phyloP scores from a whole-genome alignment of 257 asterid genomes.

The Solanum virginianum region DNA sequence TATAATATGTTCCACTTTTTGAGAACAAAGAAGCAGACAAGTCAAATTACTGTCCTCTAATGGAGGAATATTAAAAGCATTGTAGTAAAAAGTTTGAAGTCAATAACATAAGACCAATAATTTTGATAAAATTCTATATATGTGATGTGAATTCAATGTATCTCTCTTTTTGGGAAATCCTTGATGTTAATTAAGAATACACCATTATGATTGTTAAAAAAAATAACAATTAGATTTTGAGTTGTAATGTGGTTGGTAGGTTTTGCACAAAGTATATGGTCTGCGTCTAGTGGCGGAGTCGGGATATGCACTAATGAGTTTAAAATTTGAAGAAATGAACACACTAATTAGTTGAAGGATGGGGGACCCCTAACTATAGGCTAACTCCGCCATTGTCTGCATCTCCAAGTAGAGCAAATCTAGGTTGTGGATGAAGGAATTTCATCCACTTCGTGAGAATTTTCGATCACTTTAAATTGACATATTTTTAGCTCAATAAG shows the following conservation, averaged over 20 bases:
- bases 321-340: no score
- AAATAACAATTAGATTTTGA: no score
- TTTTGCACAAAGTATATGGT: no score
- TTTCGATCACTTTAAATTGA: not conserved
- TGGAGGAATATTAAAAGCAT: not conserved
- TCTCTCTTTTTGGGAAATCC: not conserved
- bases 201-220: no score
- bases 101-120: not conserved
- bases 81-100: not conserved
- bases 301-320: no score
- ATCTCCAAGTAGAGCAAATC: no score
- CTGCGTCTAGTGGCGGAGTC: no score
- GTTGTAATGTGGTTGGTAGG: no score
- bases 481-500: not conserved
- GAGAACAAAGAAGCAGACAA: constrained; percentile 12
- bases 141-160: not conserved
- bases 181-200: not conserved
- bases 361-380: no score
- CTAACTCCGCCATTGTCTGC: no score
- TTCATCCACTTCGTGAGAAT: not conserved
- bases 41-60: not conserved
- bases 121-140: not conserved
- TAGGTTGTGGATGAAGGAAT: no score
- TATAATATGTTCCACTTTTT: constrained; percentile 5
- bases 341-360: no score